These are phyloP conservation scores for Penicillium paradoxum DNA, from an alignment of 495 filamentous ascomycete genomes.

Conservation along the genomic window DNA sequence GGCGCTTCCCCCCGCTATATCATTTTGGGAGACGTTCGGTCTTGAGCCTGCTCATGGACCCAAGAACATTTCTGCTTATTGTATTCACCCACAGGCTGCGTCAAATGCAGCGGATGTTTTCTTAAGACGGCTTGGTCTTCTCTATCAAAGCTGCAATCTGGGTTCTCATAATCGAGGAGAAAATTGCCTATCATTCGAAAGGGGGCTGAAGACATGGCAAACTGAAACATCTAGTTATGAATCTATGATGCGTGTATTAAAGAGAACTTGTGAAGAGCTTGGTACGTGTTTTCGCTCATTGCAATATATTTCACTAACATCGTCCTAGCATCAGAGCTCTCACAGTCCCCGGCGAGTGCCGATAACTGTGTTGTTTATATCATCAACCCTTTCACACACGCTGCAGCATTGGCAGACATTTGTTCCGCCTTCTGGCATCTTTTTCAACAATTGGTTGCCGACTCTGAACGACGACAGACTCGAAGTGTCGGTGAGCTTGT, in stretches of 20 bases:
- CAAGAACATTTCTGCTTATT: constrained; percentile 77
- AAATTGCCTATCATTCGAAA: constrained; percentile 43
- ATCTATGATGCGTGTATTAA: constrained; percentile 35
- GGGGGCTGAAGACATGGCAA: constrained; percentile 57
- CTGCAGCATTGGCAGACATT: constrained; percentile 64
- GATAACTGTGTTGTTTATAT: constrained; percentile 82
- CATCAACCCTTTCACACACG: constrained; percentile 65
- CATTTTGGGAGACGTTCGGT: constrained; percentile 89
- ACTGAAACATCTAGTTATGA: constrained; percentile 28
- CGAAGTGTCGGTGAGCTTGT: constrained; percentile 62
- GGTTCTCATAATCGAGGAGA: constrained; percentile 62
- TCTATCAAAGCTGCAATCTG: constrained; percentile 76
- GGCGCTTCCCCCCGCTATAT: constrained; percentile 69
- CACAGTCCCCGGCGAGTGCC: constrained; percentile 39
- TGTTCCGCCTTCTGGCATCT: constrained; percentile 75
- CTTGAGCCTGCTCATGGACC: constrained; percentile 70
- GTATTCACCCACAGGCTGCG: constrained; percentile 65
- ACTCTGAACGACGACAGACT: constrained; percentile 44
- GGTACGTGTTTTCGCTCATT: constrained; percentile 29
- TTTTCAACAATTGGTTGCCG: constrained; percentile 60
- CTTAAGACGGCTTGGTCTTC: constrained; percentile 61
- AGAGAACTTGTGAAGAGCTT: constrained; percentile 36
- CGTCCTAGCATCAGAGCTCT: constrained; percentile 36
- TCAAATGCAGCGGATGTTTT: constrained; percentile 61
- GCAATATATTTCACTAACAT: constrained; percentile 17